Percentiles rank a stretch among this genome's conserved stretches.
Conservation (phyloP, 2,329 filamentous ascomycete species). For the Chaetomium olivaceum region DNA sequence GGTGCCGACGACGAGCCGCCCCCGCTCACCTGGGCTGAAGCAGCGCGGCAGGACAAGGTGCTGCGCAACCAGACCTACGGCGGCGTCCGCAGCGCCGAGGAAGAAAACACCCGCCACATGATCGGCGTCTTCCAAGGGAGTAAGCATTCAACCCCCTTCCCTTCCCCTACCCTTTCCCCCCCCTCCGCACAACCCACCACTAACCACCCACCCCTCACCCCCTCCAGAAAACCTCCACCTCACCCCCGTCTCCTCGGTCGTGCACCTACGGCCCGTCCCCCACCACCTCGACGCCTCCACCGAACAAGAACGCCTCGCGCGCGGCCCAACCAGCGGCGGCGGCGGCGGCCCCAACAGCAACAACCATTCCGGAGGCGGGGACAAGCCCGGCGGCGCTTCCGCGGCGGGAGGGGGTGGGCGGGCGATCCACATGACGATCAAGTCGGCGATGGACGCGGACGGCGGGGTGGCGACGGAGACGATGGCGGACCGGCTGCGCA, state of each 20-base stretch:
- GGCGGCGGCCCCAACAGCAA: constrained; percentile 26
- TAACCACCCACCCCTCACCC: constrained; percentile 26
- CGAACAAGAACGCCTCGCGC: constrained; percentile 65
- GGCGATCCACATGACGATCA: constrained; percentile 84
- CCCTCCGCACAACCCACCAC: neutral
- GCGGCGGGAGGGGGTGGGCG: constrained; percentile 45
- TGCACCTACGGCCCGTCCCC: constrained; percentile 87
- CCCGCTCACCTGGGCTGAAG: constrained; percentile 58
- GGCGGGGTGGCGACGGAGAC: constrained; percentile 60
- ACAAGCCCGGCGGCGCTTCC: constrained; percentile 32
- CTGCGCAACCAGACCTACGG: constrained; percentile 81
- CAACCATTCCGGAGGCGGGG: constrained; percentile 7
- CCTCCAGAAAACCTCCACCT: constrained; percentile 78
- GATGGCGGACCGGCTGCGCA: constrained; percentile 72
- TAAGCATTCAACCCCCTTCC: too few relatives aligned
- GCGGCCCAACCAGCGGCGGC: constrained; percentile 41
- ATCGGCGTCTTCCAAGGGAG: constrained; percentile 85
- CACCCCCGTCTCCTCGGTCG: constrained; percentile 77
- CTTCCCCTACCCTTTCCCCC: too few relatives aligned
- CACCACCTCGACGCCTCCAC: constrained; percentile 86
- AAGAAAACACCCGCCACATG: constrained; percentile 79
- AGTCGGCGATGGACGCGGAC: constrained; percentile 67
- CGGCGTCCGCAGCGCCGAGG: constrained; percentile 68
- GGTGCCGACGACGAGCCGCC: constrained; percentile 47
- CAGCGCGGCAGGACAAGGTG: constrained; percentile 68